Evolutionary conservation across 2,329 filamentous ascomycete species (phyloP), one percentile per base, ranked within the genome.

Genomic region (Hypoxylon sp.): DNA sequence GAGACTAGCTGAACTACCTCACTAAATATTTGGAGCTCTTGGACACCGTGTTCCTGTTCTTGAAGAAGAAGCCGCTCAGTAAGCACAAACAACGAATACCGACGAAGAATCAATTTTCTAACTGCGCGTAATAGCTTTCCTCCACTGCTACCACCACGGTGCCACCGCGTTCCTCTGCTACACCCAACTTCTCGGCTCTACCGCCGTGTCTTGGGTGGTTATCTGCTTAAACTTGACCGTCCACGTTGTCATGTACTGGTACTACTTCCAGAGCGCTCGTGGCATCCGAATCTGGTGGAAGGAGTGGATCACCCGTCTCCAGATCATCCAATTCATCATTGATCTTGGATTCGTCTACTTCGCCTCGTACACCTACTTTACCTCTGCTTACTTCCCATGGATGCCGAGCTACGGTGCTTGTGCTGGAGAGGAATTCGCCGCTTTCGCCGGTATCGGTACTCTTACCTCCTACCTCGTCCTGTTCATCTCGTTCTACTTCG

Each of bases 231-330:
- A 97, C 82, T 78, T 97, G 69, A 85, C 84, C 59, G 93, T 97
- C 46, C 93, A 97, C 77, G 93, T 97, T 51, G 89, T 97, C 71
- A 97, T 97, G 93, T 97, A 97, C 87, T 97, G 92, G 92, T 97
- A 97, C 86, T 97, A 97, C 84, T 97, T 97, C 87, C 93, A 97
- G 82, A 93, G 90, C 69, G 92, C 93, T 46, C 91, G 93, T 65
- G 94, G 94, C 64, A 85, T 97, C 74, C 88, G 87, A 68, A 94
- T 97, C 76, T 97, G 92, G 92, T 97, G 93, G 93, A 97, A 97
- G 88, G 91, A 97, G 78, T 97, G 93, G 88, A 95, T 97, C 71
- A 97, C 93, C 65, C 90, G 92, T 70, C 88, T 97, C 69, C 93
- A 97, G 77, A 97, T 97, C 74, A 85, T 90, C 67, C 93, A 97